Base-by-base conservation (phyloP, 2,329 filamentous ascomycete genomes). In the Pseudogymnoascus sp. region DNA sequence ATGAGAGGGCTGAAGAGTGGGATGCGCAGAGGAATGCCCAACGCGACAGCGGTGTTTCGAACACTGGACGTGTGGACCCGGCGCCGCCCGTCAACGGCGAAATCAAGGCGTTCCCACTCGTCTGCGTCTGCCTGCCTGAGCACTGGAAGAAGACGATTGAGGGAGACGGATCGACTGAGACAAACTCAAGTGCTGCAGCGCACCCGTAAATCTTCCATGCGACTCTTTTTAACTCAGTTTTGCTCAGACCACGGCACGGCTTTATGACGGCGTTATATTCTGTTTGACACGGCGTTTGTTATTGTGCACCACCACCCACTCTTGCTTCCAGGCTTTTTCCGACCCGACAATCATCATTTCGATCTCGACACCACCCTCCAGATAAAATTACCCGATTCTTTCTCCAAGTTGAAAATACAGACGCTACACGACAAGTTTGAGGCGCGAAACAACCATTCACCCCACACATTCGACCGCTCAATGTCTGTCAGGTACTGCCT, bases 81-180 rank as follows among this genome's bases (percentile, higher is more conserved):
- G 90, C 89, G 31, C 88, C 89, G 21, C 87, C 89, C n/a, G 82
- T 82, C 10, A 73, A 67, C 60, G 91, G 91, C 65, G 93, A 97
- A 74, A 95, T 97, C 79, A 97, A 97, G 76, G 95, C 95, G 34
- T 97, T 97, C 82, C 95, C 95, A 50, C 82, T 99, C 67, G 93
- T 99, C 60, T 99, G 93, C 73, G 91, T 97, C 44, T 97, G 95
- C 76, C 80, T 96, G 34, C 95, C 93, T 25, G 90, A 96, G 72
- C 93, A 97, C 75, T 99, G 93, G 93, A 87, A 88, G 72, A 96
- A 95, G 78, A 97, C 93, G 1, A 96, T 97, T 70, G 93, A 97
- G 67, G 91, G 92, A 64, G 93, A 97, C 71, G 83, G 84, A 34
- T 89, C 86, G 28, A 88, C 86, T 3, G 87, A 89, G 71, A 82